Percentiles rank a stretch among this genome's conserved stretches.
Evolutionary conservation across 345 rosid species (phyloP).

Genomic region (Arabidopsis arenosa): DNA sequence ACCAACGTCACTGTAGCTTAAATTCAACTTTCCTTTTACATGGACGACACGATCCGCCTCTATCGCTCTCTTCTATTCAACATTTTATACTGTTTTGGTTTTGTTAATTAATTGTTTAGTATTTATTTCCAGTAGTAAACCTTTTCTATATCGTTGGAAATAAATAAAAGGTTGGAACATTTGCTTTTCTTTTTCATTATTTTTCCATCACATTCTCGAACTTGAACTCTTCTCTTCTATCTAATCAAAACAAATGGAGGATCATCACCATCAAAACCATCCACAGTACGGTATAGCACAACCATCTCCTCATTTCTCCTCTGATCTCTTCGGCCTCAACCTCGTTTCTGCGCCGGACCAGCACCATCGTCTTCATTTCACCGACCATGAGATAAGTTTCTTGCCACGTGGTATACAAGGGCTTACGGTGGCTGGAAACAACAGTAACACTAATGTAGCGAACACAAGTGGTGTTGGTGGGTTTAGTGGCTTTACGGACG

Average conservation of each 20-base stretch:
- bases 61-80: conserved; percentile 56
- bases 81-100: conserved; percentile 17
- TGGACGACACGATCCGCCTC: conserved; percentile 87
- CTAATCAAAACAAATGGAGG: conserved; percentile 54
- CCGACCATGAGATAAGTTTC: conserved; percentile 46
- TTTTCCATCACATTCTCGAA: not conserved
- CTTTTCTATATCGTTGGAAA: conserved; percentile 1
- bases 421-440: conserved; percentile 36
- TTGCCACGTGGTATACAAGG: conserved; percentile 51
- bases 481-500: conserved; percentile 47
- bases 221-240: conserved; percentile 16
- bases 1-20: conserved; percentile 58
- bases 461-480: conserved; percentile 32
- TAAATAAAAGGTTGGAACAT: not conserved
- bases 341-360: conserved; percentile 15
- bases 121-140: not conserved
- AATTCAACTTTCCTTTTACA: conserved; percentile 59
- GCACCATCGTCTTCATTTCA: conserved; percentile 39
- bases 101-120: not conserved
- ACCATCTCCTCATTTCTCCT: conserved; percentile 39
- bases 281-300: conserved; percentile 54
- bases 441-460: conserved; percentile 1
- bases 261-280: conserved; percentile 39
- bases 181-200: not conserved
- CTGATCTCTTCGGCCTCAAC: conserved; percentile 34